These are phyloP conservation scores for Pyricularia pennisetigena DNA, from an alignment of 2,329 filamentous ascomycete genomes.

Conservation along the genomic window DNA sequence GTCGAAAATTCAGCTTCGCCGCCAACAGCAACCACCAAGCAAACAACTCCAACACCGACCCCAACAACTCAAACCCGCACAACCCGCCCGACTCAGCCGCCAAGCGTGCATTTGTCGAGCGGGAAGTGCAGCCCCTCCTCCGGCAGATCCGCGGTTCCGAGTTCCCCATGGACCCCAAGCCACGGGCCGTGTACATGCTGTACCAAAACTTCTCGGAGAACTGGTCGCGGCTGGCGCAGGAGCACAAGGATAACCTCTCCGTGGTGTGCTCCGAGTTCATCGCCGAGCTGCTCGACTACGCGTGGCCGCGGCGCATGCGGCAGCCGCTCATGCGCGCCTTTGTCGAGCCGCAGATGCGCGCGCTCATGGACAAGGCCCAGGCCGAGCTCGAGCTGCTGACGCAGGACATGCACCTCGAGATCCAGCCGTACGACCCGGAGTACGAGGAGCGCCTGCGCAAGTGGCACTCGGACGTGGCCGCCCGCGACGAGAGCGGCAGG, in stretches of 20 bases:
- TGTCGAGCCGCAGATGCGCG: conserved; percentile 36
- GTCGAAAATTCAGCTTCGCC: conserved; percentile 36
- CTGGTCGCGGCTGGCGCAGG: conserved; percentile 40
- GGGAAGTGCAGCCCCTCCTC: conserved; percentile 38
- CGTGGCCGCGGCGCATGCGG: conserved; percentile 40
- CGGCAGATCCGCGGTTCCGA: conserved; percentile 41
- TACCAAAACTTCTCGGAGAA: conserved; percentile 43
- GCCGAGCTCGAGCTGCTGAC: conserved; percentile 33
- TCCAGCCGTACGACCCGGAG: conserved; percentile 43
- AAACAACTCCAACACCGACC: conserved; percentile 1
- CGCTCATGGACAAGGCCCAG: conserved; percentile 34
- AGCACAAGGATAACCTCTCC: conserved; percentile 43
- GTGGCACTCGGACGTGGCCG: conserved; percentile 29
- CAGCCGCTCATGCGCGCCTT: conserved; percentile 38
- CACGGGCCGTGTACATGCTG: conserved; percentile 41
- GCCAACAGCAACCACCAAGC: conserved; percentile 6
- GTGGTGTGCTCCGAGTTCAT: conserved; percentile 46
- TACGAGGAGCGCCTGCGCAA: conserved; percentile 38
- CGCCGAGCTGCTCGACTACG: conserved; percentile 37
- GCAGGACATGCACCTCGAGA: conserved; percentile 41
- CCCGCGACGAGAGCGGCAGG: conserved; percentile 27
- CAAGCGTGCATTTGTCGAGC: conserved; percentile 36
- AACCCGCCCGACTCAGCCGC: conserved; percentile 19
- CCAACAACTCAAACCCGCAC: background rate
- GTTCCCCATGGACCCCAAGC: conserved; percentile 41